phyloP scores from a whole-genome alignment of 1,284 basidiomycete species.

The Ganoderma meredithae region DNA sequence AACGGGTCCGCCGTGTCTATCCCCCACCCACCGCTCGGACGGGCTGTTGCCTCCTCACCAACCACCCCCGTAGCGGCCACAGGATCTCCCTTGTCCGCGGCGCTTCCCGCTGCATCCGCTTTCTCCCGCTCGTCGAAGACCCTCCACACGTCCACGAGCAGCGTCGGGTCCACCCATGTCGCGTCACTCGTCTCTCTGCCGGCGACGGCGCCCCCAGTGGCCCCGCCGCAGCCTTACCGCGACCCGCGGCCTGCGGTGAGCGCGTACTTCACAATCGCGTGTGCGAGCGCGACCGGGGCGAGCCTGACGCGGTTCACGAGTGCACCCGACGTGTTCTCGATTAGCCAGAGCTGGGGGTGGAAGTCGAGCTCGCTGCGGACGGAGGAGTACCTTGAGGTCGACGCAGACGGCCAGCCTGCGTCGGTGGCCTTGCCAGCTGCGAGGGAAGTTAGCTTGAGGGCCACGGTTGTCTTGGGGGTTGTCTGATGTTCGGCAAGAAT shows the following conservation, averaged over 20 bases:
- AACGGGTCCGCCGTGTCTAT: slow-evolving; percentile 20
- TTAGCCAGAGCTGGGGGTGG: slow-evolving; percentile 86
- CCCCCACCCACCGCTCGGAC: slow-evolving; percentile 48
- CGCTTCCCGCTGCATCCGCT: slow-evolving; percentile 26
- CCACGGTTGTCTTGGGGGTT: slow-evolving; percentile 77
- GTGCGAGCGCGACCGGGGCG: slow-evolving; percentile 82
- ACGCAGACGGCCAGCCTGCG: slow-evolving; percentile 43
- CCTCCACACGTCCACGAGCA: slow-evolving; percentile 21
- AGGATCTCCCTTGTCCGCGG: slow-evolving; percentile 30
- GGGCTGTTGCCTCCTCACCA: slow-evolving; percentile 40
- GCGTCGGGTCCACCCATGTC: slow-evolving; percentile 15
- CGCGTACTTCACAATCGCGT: slow-evolving; percentile 87
- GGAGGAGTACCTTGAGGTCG: slow-evolving; percentile 65
- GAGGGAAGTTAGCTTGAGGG: slow-evolving; percentile 70
- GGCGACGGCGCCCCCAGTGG: slow-evolving; percentile 49
- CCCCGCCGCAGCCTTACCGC: slow-evolving; percentile 73
- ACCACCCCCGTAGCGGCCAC: slow-evolving; percentile 16
- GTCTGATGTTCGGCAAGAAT: slow-evolving; percentile 50
- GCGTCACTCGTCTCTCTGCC: slow-evolving; percentile 41
- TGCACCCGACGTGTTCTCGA: slow-evolving; percentile 85
- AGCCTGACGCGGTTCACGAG: slow-evolving; percentile 87
- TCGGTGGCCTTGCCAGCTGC: slow-evolving; percentile 42
- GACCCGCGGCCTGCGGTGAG: slow-evolving; percentile 73
- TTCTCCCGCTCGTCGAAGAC: slow-evolving; percentile 24
- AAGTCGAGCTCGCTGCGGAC: slow-evolving; percentile 72